Evolutionary conservation across 306 rosid genomes (phyloP).

Genomic region (Cucurbita argyrosperma): DNA sequence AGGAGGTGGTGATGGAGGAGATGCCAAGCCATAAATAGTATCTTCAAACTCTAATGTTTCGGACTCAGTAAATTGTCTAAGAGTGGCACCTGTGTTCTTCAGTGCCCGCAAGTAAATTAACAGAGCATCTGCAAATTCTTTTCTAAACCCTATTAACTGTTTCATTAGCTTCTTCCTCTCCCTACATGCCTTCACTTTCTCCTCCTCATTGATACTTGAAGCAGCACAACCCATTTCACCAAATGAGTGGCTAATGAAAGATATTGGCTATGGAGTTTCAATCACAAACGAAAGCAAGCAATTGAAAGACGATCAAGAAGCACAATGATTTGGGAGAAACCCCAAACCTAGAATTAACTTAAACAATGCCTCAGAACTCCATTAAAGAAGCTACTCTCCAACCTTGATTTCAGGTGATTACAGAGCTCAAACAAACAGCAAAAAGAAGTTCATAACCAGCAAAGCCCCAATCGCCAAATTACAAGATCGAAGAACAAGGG

Average conservation of each 20-base stretch:
- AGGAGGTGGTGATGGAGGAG: conserved; percentile 42
- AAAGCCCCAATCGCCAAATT: background rate
- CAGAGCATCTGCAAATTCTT: conserved; percentile 62
- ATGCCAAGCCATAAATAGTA: conserved; percentile 19
- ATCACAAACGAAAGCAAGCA: background rate
- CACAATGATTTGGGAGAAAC: background rate
- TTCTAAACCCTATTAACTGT: conserved; percentile 47
- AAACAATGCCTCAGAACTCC: background rate
- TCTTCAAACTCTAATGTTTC: conserved; percentile 60
- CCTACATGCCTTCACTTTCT: conserved; percentile 47
- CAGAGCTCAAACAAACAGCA: background rate
- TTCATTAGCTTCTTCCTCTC: conserved; percentile 73
- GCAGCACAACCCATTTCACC: conserved; percentile 66
- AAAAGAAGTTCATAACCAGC: background rate
- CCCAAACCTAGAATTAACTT: background rate
- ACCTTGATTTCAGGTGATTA: background rate
- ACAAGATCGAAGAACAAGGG: background rate
- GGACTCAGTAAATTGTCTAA: conserved; percentile 73
- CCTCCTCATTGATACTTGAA: conserved; percentile 57
- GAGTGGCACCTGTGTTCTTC: conserved; percentile 70
- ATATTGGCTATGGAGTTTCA: background rate
- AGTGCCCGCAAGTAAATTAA: conserved; percentile 56
- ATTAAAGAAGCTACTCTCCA: background rate
- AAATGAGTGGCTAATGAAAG: background rate
- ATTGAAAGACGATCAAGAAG: background rate